Evolutionary conservation across 345 rosid species (phyloP).

Genomic region (Leavenworthia alabamica): DNA sequence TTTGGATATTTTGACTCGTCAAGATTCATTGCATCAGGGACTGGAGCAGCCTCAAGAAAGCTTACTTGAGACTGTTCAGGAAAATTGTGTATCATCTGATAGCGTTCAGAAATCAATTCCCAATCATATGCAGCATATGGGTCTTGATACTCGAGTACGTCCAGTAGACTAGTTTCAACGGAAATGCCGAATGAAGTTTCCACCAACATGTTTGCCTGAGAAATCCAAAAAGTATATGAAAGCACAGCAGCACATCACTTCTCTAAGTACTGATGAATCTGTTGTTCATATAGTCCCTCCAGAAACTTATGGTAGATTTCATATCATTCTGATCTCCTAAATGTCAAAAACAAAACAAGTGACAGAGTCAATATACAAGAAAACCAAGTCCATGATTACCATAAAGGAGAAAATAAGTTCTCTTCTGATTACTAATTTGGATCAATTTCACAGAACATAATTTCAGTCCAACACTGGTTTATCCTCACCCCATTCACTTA

Average conservation of each 20-base stretch:
- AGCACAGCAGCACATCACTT: slow-evolving; percentile 37
- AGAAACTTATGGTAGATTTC: neutral
- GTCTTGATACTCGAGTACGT: slow-evolving; percentile 34
- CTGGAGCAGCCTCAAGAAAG: slow-evolving; percentile 33
- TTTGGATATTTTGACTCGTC: slow-evolving; percentile 33
- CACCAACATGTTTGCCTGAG: slow-evolving; percentile 34
- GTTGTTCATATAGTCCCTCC: neutral
- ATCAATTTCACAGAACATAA: neutral
- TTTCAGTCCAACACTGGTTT: neutral
- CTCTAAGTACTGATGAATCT: slow-evolving; percentile 9
- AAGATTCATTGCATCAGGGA: slow-evolving; percentile 29
- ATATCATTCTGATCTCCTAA: slow-evolving; percentile 7
- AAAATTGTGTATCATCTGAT: slow-evolving; percentile 51
- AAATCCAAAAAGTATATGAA: slow-evolving; percentile 19
- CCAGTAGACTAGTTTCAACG: slow-evolving; percentile 34
- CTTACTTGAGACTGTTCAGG: slow-evolving; percentile 31
- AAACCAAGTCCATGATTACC: neutral
- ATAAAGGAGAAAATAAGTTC: neutral
- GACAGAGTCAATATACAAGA: slow-evolving; percentile 18
- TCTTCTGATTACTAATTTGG: slow-evolving; percentile 2
- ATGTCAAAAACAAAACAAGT: slow-evolving; percentile 12
- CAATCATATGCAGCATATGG: slow-evolving; percentile 33
- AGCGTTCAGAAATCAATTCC: slow-evolving; percentile 32
- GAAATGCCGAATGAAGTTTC: slow-evolving; percentile 37
- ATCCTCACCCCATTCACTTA: neutral